Evolutionary conservation across 2,329 filamentous ascomycete species (phyloP).

Genomic region (Ophiostoma himal-ulmi): DNA sequence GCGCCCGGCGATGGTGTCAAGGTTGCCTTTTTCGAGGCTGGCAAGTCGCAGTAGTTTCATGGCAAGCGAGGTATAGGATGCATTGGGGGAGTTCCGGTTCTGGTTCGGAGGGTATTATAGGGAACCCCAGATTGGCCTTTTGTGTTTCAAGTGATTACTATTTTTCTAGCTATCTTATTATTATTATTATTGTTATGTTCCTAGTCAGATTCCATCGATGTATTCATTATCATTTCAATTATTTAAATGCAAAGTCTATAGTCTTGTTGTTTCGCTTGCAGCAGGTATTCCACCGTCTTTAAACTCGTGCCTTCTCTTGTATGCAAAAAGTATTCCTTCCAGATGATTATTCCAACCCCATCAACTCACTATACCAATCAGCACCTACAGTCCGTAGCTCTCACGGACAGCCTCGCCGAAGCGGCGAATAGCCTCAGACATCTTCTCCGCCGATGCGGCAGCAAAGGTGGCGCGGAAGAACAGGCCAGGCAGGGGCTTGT

Average conservation of each 20-base stretch:
- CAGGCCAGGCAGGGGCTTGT: conserved; percentile 55
- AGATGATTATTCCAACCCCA: not conserved
- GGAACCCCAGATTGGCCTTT: not conserved
- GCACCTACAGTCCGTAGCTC: conserved; percentile 39
- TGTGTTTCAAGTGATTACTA: not conserved
- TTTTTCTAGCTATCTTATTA: not conserved
- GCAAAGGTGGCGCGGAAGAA: conserved; percentile 92
- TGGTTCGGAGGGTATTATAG: not conserved
- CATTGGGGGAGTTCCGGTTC: not conserved
- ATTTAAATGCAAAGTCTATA: conserved; percentile 9
- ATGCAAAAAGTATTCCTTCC: conserved; percentile 1
- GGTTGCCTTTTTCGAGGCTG: conserved; percentile 50
- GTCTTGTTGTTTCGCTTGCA: not conserved
- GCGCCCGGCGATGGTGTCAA: conserved; percentile 54
- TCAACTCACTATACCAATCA: not conserved
- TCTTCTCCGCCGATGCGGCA: conserved; percentile 64
- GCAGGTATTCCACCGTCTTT: not conserved
- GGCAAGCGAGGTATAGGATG: not conserved
- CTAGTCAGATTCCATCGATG: not conserved
- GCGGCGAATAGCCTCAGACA: conserved; percentile 65
- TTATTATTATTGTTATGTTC: not conserved
- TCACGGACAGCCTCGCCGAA: conserved; percentile 69
- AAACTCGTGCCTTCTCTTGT: not conserved
- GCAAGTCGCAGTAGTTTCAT: conserved; percentile 26
- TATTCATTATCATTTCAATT: not conserved